Percentiles rank a stretch among this genome's conserved stretches.
Conservation (phyloP, 805 yeast species). For the Saccharomycopsis amapae region DNA sequence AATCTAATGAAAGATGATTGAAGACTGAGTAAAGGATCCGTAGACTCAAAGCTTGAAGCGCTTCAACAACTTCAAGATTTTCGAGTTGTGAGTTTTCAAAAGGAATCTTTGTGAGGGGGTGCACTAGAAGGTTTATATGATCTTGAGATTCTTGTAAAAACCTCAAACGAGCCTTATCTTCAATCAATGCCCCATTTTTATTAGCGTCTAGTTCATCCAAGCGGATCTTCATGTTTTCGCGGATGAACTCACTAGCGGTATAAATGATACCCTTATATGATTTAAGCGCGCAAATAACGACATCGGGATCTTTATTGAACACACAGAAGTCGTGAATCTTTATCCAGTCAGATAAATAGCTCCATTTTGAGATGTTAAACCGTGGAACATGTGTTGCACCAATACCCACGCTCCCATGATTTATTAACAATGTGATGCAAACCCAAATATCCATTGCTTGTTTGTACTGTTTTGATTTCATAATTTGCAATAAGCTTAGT, state of each 20-base stretch:
- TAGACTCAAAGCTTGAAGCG: background rate
- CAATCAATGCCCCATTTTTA: background rate
- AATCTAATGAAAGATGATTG: background rate
- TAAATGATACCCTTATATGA: slow-evolving; percentile 1
- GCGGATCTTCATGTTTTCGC: slow-evolving; percentile 1
- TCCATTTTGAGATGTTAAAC: slow-evolving; percentile 7
- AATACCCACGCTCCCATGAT: background rate
- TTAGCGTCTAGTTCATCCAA: background rate
- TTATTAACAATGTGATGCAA: slow-evolving; percentile 6
- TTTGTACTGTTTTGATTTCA: background rate
- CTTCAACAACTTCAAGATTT: background rate
- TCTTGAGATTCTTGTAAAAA: background rate
- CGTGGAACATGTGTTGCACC: background rate
- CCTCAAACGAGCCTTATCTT: background rate
- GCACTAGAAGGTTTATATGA: background rate
- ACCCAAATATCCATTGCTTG: slow-evolving; percentile 7
- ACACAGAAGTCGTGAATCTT: background rate
- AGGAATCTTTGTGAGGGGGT: background rate
- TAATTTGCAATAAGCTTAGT: background rate
- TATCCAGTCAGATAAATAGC: slow-evolving; percentile 1
- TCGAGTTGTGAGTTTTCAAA: background rate
- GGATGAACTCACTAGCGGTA: background rate
- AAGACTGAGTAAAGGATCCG: background rate
- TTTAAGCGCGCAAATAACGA: background rate
- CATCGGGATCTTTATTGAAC: background rate